A percentile compares a stretch with the other conserved stretches of the same genome.
phyloP scores from a whole-genome alignment of 306 rosid genomes.

The Clitoria ternatea region DNA sequence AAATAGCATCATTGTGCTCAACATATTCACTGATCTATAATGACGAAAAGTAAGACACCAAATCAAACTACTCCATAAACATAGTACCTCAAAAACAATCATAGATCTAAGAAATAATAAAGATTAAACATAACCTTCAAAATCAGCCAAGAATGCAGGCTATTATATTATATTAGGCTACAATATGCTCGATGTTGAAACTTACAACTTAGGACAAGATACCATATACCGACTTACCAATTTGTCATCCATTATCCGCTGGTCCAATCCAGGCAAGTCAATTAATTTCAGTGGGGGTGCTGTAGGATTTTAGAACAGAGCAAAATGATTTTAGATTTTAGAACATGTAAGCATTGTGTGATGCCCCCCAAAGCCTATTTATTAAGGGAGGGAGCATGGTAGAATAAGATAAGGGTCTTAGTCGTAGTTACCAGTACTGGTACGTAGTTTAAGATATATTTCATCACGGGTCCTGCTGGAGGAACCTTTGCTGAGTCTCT shows the following conservation, averaged over 20 bases:
- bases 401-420: neutral
- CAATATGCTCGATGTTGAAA: neutral
- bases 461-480: slow-evolving; percentile 79
- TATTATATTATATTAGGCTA: slow-evolving; percentile 4
- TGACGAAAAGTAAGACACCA: slow-evolving; percentile 28
- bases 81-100: slow-evolving; percentile 15
- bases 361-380: neutral
- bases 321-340: slow-evolving; percentile 17
- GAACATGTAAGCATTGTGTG: neutral
- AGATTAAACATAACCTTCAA: neutral
- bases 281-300: slow-evolving; percentile 92
- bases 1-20: slow-evolving; percentile 90
- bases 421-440: slow-evolving; percentile 92
- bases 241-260: slow-evolving; percentile 75
- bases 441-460: slow-evolving; percentile 78
- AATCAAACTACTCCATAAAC: slow-evolving; percentile 21
- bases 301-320: slow-evolving; percentile 37
- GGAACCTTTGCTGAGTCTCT: slow-evolving; percentile 80
- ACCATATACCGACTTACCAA: slow-evolving; percentile 49
- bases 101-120: slow-evolving; percentile 18
- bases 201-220: slow-evolving; percentile 9
- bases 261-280: slow-evolving; percentile 97
- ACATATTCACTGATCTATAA: slow-evolving; percentile 80
- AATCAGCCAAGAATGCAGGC: slow-evolving; percentile 12
- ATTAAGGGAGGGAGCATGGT: slow-evolving; percentile 12